Conservation (phyloP, 2,329 filamentous ascomycete species). For the Diplodia intermedia region DNA sequence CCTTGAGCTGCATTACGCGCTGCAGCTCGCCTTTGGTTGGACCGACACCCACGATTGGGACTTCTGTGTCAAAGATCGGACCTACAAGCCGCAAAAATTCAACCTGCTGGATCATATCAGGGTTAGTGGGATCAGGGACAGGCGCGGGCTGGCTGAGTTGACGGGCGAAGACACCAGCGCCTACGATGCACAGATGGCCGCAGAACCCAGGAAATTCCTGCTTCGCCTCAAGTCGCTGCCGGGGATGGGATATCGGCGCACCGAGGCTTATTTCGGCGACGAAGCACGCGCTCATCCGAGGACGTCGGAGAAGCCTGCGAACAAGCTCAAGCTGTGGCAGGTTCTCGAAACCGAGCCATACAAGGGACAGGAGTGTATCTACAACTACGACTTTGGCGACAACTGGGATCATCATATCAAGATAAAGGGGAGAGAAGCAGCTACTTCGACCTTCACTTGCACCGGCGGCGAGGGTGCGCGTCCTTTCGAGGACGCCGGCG, state of each 20-base stretch:
- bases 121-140: not conserved
- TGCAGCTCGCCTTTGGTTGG: constrained; percentile 42
- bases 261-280: constrained; percentile 33
- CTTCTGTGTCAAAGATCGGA: constrained; percentile 36
- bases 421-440: not conserved
- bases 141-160: not conserved
- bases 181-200: not conserved
- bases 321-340: constrained; percentile 34
- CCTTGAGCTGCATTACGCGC: constrained; percentile 38
- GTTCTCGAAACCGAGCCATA: constrained; percentile 35
- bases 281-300: constrained; percentile 34
- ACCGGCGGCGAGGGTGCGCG: not conserved
- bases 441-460: not conserved
- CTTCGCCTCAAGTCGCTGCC: not conserved
- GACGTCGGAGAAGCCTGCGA: constrained; percentile 35
- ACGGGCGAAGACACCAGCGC: not conserved
- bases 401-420: not conserved
- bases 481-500: not conserved
- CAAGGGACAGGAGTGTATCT: not conserved
- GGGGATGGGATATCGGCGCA: not conserved
- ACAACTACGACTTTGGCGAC: constrained; percentile 1
- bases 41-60: constrained; percentile 38
- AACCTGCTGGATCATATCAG: not conserved
- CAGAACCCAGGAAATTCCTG: constrained; percentile 2
- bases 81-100: constrained; percentile 18